Evolutionary conservation across 2,329 filamentous ascomycete species (phyloP).

Genomic region (Diaporthe amygdali): DNA sequence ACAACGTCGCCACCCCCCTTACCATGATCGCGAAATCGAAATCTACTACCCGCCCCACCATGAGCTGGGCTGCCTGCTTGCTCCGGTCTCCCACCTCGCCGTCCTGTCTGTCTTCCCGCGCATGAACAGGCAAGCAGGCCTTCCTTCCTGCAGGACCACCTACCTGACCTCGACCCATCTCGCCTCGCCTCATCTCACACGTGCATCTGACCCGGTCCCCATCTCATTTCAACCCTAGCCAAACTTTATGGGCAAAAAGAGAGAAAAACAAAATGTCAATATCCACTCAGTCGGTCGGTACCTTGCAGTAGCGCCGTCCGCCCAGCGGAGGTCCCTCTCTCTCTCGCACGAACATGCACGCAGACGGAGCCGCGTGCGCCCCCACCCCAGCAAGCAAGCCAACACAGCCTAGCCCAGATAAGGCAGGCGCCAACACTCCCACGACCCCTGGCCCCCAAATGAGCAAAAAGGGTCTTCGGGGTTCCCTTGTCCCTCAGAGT

Average conservation of each 20-base stretch:
- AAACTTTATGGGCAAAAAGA: background rate
- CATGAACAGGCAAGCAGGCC: background rate
- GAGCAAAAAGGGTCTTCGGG: background rate
- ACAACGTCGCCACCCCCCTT: no score
- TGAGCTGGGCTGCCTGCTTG: background rate
- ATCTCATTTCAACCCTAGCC: background rate
- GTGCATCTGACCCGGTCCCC: background rate
- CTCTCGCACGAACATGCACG: background rate
- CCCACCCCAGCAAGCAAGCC: background rate
- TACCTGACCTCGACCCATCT: background rate
- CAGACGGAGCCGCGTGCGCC: background rate
- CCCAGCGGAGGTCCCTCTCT: no score
- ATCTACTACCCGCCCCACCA: background rate
- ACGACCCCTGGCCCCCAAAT: background rate
- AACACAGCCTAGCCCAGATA: background rate
- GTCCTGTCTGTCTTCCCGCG: background rate
- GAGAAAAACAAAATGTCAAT: background rate
- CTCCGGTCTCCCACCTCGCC: no score
- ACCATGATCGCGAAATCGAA: no score
- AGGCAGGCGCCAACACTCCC: background rate
- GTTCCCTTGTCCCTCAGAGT: background rate
- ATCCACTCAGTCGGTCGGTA: background rate
- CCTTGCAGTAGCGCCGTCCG: conserved; percentile 1
- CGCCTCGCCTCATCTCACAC: background rate
- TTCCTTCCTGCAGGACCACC: background rate